Conservation (phyloP, 768 basidiomycete species). For the Hygrophoropsis aurantiaca region DNA sequence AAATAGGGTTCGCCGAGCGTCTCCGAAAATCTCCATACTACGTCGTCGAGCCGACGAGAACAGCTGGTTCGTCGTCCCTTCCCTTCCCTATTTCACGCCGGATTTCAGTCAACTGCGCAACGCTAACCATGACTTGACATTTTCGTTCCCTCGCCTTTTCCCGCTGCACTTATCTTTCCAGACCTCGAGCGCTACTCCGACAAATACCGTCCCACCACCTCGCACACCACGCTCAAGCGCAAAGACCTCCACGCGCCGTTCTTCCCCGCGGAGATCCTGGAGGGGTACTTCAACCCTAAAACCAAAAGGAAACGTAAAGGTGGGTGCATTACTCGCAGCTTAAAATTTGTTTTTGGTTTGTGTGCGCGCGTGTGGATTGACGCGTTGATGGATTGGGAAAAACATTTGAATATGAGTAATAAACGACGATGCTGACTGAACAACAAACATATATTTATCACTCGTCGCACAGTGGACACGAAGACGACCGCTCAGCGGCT, state of each 20-base stretch:
- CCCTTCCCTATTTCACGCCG: too few species aligned
- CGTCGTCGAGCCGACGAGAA: conserved; percentile 68
- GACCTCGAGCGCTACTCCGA: conserved; percentile 83
- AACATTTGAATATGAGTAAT: too few species aligned
- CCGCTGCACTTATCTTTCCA: conserved; percentile 31
- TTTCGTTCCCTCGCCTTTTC: too few species aligned
- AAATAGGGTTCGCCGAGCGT: conserved; percentile 63
- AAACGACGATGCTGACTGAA: too few species aligned
- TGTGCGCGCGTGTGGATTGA: too few species aligned
- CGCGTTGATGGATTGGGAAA: too few species aligned
- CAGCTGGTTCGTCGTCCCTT: conserved; percentile 42
- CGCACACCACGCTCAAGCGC: conserved; percentile 66
- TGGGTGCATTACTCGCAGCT: conserved; percentile 14
- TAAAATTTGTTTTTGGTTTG: conserved; percentile 2
- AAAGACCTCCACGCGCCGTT: conserved; percentile 72
- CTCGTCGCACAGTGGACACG: conserved; percentile 21
- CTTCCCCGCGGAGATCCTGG: conserved; percentile 76
- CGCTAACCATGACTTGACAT: not conserved
- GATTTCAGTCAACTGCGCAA: not conserved
- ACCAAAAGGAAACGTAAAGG: conserved; percentile 52
- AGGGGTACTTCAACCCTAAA: conserved; percentile 76
- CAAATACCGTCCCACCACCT: conserved; percentile 64
- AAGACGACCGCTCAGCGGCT: conserved; percentile 41
- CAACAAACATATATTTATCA: too few species aligned
- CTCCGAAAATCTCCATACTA: conserved; percentile 74